Base-by-base conservation (phyloP, 1,139 yeast genomes). In the Kurtzmaniella quercitrusa region DNA sequence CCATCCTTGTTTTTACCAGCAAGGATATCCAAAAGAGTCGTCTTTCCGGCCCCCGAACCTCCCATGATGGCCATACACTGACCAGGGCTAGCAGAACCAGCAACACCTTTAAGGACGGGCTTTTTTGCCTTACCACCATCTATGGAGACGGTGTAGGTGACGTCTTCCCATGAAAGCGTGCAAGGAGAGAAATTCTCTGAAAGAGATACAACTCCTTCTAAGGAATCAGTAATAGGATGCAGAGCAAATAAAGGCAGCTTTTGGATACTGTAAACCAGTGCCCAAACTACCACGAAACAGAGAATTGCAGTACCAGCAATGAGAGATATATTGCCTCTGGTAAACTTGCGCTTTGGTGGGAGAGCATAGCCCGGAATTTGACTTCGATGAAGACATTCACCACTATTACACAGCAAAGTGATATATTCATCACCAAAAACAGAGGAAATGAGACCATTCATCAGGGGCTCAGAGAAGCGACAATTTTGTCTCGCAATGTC, bases 11-110 rank as follows among this genome's bases (percentile, higher is more conserved):
- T 79, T 57, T 93, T 93, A 40, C 84, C 85, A 1, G 98, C 98
- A 46, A 93, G 68, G 44, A 93, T 88, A 58, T 93, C 98, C 45
- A 93, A 68, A 38, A 93, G 65, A 0, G 98, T 93, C 0, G 98
- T 91, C 59, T 93, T 93, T 45, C 98, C 98, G 9, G 98, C 98
- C 41, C 98, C 98, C 0, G 97, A 89, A 2, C 97, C 97, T 36
- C 98, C 98, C 95, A 93, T 88, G 33, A 93, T 89, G 0, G 98
- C 98, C 59, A 91, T 61, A 50, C 95, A 85, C 59, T 91, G 91
- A 35, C 96, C 84, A 2, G 97, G 95, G 42, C 78, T 78, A 2
- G 84, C 96, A 15, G 79, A 53, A 7, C 98, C 98, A 54, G 78
- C 82, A 1, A 86, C 74, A 32, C 74, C 70, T 18, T 76, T 72